Conservation (phyloP, 1,284 basidiomycete genomes). For the Leccinum subspadiceum region DNA sequence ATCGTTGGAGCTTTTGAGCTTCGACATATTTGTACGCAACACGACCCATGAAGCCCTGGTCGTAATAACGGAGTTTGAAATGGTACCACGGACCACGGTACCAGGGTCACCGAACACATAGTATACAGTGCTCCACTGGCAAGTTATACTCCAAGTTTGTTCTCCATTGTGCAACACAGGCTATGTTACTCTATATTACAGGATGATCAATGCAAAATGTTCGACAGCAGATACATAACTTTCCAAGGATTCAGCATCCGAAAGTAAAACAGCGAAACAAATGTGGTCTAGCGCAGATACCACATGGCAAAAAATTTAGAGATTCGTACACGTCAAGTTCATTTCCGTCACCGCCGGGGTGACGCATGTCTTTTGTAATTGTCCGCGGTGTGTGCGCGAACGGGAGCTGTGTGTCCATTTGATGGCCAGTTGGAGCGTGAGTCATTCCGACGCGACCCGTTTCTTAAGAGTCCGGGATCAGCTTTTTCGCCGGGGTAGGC, state of each 20-base stretch:
- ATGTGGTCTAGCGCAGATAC: slow-evolving; percentile 11
- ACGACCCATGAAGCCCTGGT: slow-evolving; percentile 3
- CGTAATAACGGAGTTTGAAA: slow-evolving; percentile 18
- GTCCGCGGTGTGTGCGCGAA: slow-evolving; percentile 36
- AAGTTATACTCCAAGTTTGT: not conserved
- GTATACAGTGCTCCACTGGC: not conserved
- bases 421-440: slow-evolving; percentile 33
- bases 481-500: slow-evolving; percentile 23
- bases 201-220: slow-evolving; percentile 2
- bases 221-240: slow-evolving; percentile 10
- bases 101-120: too few species aligned
- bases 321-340: slow-evolving; percentile 6
- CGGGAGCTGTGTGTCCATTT: slow-evolving; percentile 31
- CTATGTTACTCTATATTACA: slow-evolving; percentile 19
- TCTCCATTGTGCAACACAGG: not conserved
- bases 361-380: slow-evolving; percentile 43
- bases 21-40: slow-evolving; percentile 17
- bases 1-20: slow-evolving; percentile 10
- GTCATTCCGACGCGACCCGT: slow-evolving; percentile 18
- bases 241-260: slow-evolving; percentile 4
- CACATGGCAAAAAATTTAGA: slow-evolving; percentile 1
- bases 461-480: slow-evolving; percentile 26
- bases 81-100: too few species aligned
- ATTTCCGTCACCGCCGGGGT: slow-evolving; percentile 43
- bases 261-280: slow-evolving; percentile 2